Percentiles rank a stretch among this genome's conserved stretches.
Conservation (phyloP, 176 grass and related monocot species). For the Dendrocalamus sinicus region DNA sequence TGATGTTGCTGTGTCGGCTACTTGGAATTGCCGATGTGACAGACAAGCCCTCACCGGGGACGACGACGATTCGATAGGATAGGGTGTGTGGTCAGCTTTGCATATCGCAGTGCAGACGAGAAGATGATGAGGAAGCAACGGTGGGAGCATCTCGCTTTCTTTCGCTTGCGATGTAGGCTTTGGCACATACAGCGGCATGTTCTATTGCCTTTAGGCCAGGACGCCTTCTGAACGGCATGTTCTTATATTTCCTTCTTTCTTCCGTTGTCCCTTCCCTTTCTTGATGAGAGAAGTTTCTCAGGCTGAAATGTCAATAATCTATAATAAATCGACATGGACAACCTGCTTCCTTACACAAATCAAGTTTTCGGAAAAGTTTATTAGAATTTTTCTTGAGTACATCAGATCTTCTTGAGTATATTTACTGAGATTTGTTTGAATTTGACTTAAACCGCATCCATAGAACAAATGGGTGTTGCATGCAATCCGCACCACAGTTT, state of each 20-base stretch:
- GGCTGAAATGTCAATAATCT: background rate
- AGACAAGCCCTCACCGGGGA: background rate
- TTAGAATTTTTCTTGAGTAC: background rate
- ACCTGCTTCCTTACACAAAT: background rate
- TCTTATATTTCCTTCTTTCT: background rate
- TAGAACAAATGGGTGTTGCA: background rate
- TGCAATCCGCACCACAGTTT: too few relatives aligned
- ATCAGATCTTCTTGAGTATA: background rate
- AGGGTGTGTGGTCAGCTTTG: background rate
- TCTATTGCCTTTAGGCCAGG: conserved; percentile 26
- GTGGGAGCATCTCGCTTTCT: conserved; percentile 21
- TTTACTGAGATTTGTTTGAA: background rate
- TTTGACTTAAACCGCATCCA: background rate
- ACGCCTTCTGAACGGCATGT: conserved; percentile 1
- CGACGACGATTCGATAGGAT: background rate
- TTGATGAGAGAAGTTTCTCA: background rate
- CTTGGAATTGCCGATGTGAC: background rate
- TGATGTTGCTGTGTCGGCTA: background rate
- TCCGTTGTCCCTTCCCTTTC: background rate
- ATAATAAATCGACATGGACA: background rate
- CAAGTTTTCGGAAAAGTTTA: background rate
- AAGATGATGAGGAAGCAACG: background rate
- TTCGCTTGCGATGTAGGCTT: conserved; percentile 18
- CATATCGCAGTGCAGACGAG: background rate
- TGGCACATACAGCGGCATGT: conserved; percentile 14